Evolutionary conservation across 2,329 filamentous ascomycete species (phyloP), one percentile per base, ranked within the genome.

Genomic region (Colletotrichum sansevieriae): DNA sequence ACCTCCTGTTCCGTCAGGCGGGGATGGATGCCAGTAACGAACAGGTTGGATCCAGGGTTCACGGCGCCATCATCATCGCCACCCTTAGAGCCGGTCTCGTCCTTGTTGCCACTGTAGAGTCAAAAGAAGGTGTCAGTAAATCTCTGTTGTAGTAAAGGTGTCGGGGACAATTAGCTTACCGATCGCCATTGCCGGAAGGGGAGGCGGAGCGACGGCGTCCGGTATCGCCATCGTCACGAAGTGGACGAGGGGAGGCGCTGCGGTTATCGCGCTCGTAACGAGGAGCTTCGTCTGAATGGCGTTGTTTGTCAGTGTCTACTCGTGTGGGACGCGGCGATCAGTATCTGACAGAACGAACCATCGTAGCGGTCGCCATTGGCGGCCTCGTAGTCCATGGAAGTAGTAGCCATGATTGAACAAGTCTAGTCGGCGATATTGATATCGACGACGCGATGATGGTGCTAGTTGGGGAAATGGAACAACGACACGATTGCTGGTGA

Each of bases 1-100:
- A 99, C 93, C 78, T 98, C 96, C 15, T 91, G 88, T 81, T 99
- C 96, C 55, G 88, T 91, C 73, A 99, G 88, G 76, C 93, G 92
- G 66, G 96, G 96, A 80, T 98, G 94, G 73, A 99, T 99, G 75
- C 96, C 96, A 72, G 96, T 99, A 73, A 99, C 96, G 81, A 99
- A 99, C 69, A 99, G 92, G 85, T 99, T 99, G 74, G 96, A 98
- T 75, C 96, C 96, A 71, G 94, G 92, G 83, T 99, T 99, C 78
- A 92, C 79, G 72, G 95, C 91, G 74, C 92, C 92, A 76, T 93
- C 91, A 75, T 97, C 94, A 71, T 89, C 93, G 46, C 84, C 83
- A 44, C 84, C 83, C 72, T 79, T 80, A 69, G 79, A 79, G 72
- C 82, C 84, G 65, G 84, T 83, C 52, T 85, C 83, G 63, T 87